Conservation (phyloP, 2,329 filamentous ascomycete species). For the Blumeriella jaapii region DNA sequence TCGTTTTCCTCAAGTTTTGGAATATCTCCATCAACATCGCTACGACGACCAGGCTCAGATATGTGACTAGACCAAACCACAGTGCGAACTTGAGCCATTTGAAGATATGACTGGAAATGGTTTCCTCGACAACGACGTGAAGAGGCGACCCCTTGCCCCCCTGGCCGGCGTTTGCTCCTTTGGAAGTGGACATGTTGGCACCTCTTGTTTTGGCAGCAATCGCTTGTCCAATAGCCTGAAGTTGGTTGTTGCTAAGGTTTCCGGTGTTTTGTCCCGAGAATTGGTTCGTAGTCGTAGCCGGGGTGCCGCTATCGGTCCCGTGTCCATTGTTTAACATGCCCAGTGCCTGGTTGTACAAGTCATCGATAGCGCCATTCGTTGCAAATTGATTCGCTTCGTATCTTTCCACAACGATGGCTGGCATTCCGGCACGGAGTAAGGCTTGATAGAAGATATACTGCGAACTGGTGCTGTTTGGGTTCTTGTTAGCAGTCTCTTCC, state of each 20-base stretch:
- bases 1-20: conserved; percentile 67
- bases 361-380: conserved; percentile 64
- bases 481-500: conserved; percentile 87
- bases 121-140: conserved; percentile 92
- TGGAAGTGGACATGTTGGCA: conserved; percentile 45
- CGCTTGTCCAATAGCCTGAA: conserved; percentile 73
- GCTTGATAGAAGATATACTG: conserved; percentile 93
- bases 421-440: conserved; percentile 83
- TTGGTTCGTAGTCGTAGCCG: conserved; percentile 11
- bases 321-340: conserved; percentile 46
- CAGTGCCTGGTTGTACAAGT: conserved; percentile 68
- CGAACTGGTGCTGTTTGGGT: conserved; percentile 72
- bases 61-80: conserved; percentile 67
- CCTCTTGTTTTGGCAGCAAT: conserved; percentile 61
- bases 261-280: conserved; percentile 18
- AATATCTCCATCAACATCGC: conserved; percentile 75
- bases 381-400: conserved; percentile 82
- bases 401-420: conserved; percentile 80
- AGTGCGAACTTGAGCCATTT: conserved; percentile 84
- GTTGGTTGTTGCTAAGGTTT: conserved; percentile 44
- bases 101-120: conserved; percentile 66
- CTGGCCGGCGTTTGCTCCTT: conserved; percentile 38
- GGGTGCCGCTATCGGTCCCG: too few species aligned
- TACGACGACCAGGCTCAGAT: conserved; percentile 67
- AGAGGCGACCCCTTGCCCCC: conserved; percentile 77